A percentile compares a stretch with the other conserved stretches of the same genome.
phyloP scores from a whole-genome alignment of 108 stramenopile species.

The Cyclotella atomus region DNA sequence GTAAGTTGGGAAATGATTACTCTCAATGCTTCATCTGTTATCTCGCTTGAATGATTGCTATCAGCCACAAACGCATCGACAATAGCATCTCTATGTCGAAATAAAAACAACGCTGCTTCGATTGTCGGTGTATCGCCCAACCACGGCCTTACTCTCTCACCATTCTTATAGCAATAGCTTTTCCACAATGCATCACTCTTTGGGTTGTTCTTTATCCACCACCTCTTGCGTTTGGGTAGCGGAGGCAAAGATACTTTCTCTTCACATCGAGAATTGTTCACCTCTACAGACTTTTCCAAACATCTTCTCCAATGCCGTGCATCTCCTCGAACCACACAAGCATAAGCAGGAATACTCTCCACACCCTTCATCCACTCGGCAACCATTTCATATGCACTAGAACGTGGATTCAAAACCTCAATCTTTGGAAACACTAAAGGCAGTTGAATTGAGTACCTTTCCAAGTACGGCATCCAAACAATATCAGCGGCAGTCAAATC shows the following conservation, averaged over 20 bases:
- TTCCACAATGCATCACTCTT: conserved; percentile 48
- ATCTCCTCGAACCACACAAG: conserved; percentile 36
- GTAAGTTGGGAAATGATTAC: conserved; percentile 13
- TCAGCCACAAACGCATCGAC: conserved; percentile 17
- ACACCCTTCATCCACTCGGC: conserved; percentile 31
- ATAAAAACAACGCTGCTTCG: conserved; percentile 56
- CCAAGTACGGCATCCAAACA: conserved; percentile 46
- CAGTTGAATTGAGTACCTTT: conserved; percentile 48
- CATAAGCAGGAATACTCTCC: conserved; percentile 36
- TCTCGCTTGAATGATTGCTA: background rate
- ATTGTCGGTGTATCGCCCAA: conserved; percentile 37
- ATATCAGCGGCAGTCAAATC: conserved; percentile 40
- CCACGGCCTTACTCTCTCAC: conserved; percentile 13
- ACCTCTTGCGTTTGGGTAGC: conserved; percentile 41
- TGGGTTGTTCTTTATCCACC: conserved; percentile 39
- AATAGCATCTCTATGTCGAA: conserved; percentile 52
- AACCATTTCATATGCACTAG: conserved; percentile 23
- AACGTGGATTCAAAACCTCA: conserved; percentile 27
- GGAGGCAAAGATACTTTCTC: conserved; percentile 26
- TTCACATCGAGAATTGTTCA: conserved; percentile 64
- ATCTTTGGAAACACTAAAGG: conserved; percentile 24
- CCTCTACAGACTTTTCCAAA: conserved; percentile 44
- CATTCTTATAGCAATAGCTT: conserved; percentile 23
- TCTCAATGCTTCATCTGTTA: conserved; percentile 46
- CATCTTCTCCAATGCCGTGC: conserved; percentile 27